phyloP scores from a whole-genome alignment of 2,329 filamentous ascomycete species.

The Phoma sp. region DNA sequence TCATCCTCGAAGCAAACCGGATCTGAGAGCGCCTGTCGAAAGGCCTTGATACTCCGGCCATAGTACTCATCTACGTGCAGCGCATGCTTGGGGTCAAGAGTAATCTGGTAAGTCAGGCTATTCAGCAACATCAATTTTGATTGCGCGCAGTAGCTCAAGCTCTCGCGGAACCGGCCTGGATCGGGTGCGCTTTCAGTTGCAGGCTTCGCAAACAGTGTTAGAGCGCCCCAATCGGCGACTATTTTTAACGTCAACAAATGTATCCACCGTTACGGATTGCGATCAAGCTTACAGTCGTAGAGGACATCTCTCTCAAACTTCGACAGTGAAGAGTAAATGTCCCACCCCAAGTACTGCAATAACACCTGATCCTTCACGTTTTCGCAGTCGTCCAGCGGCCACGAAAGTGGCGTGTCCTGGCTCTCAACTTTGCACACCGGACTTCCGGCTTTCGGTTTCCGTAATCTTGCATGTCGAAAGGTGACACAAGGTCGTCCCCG shows the following conservation, averaged over 20 bases:
- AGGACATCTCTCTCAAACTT: slow-evolving; percentile 12
- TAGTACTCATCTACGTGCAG: slow-evolving; percentile 11
- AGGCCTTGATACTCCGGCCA: slow-evolving; percentile 12
- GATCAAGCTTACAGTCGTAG: slow-evolving; percentile 10
- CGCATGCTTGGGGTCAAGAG: slow-evolving; percentile 9
- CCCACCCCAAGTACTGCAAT: slow-evolving; percentile 3
- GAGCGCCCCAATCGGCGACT: slow-evolving; percentile 18
- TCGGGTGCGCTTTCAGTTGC: slow-evolving; percentile 4
- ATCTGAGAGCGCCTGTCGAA: slow-evolving; percentile 9
- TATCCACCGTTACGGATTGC: too few relatives aligned
- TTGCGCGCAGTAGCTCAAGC: slow-evolving; percentile 4
- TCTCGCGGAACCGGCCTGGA: slow-evolving; percentile 9
- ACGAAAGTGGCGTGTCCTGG: background rate
- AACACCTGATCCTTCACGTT: slow-evolving; percentile 4
- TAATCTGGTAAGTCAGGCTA: slow-evolving; percentile 17
- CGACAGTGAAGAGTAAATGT: background rate
- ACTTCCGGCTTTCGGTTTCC: slow-evolving; percentile 2
- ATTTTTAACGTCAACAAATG: background rate
- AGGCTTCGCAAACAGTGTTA: slow-evolving; percentile 10
- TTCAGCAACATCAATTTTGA: slow-evolving; percentile 14
- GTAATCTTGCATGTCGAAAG: background rate
- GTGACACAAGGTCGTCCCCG: slow-evolving; percentile 7
- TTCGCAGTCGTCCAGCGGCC: background rate
- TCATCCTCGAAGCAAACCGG: slow-evolving; percentile 5
- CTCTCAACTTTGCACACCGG: background rate